Evolutionary conservation across 2,329 filamentous ascomycete species (phyloP), one percentile per base, ranked within the genome.

Genomic region (Emergomyces orientalis): DNA sequence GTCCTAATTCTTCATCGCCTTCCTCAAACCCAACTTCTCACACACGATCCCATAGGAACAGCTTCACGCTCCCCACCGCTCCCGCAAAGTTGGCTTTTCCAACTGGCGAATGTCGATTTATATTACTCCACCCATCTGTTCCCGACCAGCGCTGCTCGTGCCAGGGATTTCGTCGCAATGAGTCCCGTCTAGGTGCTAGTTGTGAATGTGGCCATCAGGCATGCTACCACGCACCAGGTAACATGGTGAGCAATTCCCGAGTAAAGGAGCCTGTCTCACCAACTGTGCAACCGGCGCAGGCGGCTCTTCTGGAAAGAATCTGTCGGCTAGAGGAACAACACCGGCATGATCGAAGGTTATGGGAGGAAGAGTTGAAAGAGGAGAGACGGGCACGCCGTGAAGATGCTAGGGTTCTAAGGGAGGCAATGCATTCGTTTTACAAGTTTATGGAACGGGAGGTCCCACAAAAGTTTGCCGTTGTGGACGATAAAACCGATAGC

Each of bases 141-240:
- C 67, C 67, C 22, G 67, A 69, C 45, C 68, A 79, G 68, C 74
- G 74, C 63, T 80, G 78, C 67, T 66, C 72, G n/a, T 80, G 78
- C 64, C 76, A 77, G 59, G 74, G 73, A 67, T 80, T 77, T 71
- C 70, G 69, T 47, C 70, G 69, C 30, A 71, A 73, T 47, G 66
- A 68, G 32, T 67, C 63, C 59, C 75, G 74, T 14, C 76, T 76
- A 4, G 71, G 72, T 32, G 76, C 76, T n/a, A 72, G 69, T 59
- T 80, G 78, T 65, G 77, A 77, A 25, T 80, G 78, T 66, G 77
- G 78, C 17, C 78, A 80, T 68, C 77, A 78, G 68, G 77, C 78
- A 67, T 80, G 77, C 73, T 75, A 76, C 65, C 78, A 80, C 66
- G 74, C 57, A 30, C 57, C 52, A 14, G 39, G 59, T n/a, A 63